These are phyloP conservation scores for Draba incana DNA, from an alignment of 345 rosid genomes.

Conservation along the genomic window DNA sequence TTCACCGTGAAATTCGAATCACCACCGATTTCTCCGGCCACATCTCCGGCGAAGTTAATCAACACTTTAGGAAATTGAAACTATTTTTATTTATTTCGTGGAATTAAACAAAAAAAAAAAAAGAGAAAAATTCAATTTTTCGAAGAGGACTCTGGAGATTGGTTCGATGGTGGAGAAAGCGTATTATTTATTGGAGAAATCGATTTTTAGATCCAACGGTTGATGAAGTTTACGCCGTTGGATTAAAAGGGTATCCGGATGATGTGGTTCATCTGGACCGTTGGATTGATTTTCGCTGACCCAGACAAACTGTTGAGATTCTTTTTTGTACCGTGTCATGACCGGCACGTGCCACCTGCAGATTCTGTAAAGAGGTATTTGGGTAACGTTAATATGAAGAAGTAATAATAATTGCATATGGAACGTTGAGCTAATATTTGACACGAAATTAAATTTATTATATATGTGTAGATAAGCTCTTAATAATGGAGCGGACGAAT, in stretches of 20 bases:
- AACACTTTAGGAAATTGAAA: constrained; percentile 8
- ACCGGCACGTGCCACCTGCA: constrained; percentile 57
- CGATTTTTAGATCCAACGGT: constrained; percentile 46
- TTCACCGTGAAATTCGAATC: constrained; percentile 58
- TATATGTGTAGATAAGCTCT: too few relatives aligned
- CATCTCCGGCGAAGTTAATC: constrained; percentile 44
- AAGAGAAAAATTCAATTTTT: neutral
- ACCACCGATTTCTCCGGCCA: constrained; percentile 45
- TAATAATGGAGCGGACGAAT: too few relatives aligned
- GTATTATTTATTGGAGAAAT: constrained; percentile 49
- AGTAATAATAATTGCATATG: neutral
- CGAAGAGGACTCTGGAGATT: neutral
- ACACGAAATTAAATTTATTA: neutral
- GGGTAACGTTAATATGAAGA: constrained; percentile 11
- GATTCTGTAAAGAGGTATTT: neutral
- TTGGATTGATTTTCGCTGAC: constrained; percentile 56
- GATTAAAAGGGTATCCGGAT: neutral
- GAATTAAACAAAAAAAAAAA: too few relatives aligned
- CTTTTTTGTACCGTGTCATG: constrained; percentile 43
- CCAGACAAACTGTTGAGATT: constrained; percentile 22
- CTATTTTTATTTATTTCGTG: neutral
- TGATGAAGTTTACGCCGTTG: neutral
- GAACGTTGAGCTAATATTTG: constrained; percentile 1
- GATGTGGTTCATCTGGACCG: constrained; percentile 34
- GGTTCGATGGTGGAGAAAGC: constrained; percentile 38